Conservation (phyloP, 257 asterid species). For the Solanum paucissectum region DNA sequence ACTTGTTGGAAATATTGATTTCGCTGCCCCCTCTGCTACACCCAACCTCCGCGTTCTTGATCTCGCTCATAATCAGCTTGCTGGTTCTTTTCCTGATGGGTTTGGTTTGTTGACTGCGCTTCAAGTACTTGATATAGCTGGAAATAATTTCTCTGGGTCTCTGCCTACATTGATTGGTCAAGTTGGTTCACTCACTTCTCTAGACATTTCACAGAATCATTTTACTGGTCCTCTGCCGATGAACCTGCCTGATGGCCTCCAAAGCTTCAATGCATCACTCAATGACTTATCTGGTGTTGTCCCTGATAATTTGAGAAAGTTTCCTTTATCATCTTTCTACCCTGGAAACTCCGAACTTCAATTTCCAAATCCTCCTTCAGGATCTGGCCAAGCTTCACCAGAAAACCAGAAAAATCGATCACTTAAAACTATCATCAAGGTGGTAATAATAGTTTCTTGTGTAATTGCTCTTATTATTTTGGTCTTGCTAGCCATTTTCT, state of each 20-base stretch:
- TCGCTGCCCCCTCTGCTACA: slow-evolving; percentile 25
- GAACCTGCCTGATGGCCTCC: slow-evolving; percentile 50
- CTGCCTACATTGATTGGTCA: slow-evolving; percentile 49
- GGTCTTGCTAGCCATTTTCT: slow-evolving; percentile 42
- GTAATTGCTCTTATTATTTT: slow-evolving; percentile 40
- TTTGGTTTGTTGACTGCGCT: slow-evolving; percentile 53
- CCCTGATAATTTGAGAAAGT: slow-evolving; percentile 78
- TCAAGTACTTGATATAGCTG: slow-evolving; percentile 49
- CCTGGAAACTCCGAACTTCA: slow-evolving; percentile 75
- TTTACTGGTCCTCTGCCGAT: slow-evolving; percentile 69
- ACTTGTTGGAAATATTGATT: slow-evolving; percentile 49
- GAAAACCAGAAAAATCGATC: slow-evolving; percentile 18
- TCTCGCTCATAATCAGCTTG: slow-evolving; percentile 55
- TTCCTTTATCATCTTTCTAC: slow-evolving; percentile 72
- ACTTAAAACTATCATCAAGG: slow-evolving; percentile 37
- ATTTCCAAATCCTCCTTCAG: slow-evolving; percentile 74
- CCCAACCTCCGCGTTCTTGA: slow-evolving; percentile 53
- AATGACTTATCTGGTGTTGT: slow-evolving; percentile 86
- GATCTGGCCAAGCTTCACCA: slow-evolving; percentile 28
- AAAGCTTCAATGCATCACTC: slow-evolving; percentile 69
- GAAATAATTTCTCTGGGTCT: slow-evolving; percentile 68
- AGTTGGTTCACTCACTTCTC: slow-evolving; percentile 28
- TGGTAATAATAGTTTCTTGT: slow-evolving; percentile 52
- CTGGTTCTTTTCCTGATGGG: slow-evolving; percentile 52
- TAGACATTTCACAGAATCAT: slow-evolving; percentile 60